Evolutionary conservation across 2,329 filamentous ascomycete genomes (phyloP).

Genomic region (Purpureocillium takamizusanense): DNA sequence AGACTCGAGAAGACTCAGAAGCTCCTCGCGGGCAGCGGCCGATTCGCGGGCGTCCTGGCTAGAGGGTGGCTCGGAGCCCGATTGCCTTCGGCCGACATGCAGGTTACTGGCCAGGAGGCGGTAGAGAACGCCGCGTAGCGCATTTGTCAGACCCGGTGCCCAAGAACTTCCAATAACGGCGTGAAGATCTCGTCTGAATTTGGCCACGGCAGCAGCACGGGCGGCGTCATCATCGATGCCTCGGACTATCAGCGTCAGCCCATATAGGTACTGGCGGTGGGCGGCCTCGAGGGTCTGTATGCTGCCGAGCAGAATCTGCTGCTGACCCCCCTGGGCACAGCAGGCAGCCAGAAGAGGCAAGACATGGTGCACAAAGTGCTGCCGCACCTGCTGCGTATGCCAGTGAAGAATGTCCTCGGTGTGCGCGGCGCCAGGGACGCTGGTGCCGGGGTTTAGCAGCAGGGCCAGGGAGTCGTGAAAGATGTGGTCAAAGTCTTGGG

Average conservation of each 20-base stretch:
- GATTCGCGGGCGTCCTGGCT: conserved; percentile 13
- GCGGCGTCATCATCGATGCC: conserved; percentile 30
- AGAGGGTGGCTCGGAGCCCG: conserved; percentile 8
- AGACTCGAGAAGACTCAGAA: conserved; percentile 48
- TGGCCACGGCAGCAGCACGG: conserved; percentile 29
- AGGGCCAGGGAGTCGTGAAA: conserved; percentile 46
- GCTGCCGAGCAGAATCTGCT: conserved; percentile 40
- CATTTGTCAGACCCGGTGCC: conserved; percentile 40
- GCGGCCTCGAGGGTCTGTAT: conserved; percentile 52
- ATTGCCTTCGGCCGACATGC: neutral
- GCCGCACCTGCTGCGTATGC: conserved; percentile 52
- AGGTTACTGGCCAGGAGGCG: conserved; percentile 43
- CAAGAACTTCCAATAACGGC: conserved; percentile 57
- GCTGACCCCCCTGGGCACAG: conserved; percentile 29
- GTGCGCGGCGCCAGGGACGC: conserved; percentile 39
- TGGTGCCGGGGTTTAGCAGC: conserved; percentile 36
- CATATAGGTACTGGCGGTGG: conserved; percentile 47
- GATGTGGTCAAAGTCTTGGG: conserved; percentile 29
- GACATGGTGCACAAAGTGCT: conserved; percentile 52
- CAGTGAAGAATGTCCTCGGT: conserved; percentile 50
- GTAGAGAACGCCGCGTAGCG: conserved; percentile 45
- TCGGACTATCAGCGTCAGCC: conserved; percentile 41
- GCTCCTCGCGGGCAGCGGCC: conserved; percentile 35
- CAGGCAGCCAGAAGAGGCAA: conserved; percentile 45
- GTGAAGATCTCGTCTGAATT: conserved; percentile 53